A percentile compares a stretch with the other conserved stretches of the same genome.
Evolutionary conservation across 306 rosid species (phyloP).

Genomic region (Nissolia schottii): DNA sequence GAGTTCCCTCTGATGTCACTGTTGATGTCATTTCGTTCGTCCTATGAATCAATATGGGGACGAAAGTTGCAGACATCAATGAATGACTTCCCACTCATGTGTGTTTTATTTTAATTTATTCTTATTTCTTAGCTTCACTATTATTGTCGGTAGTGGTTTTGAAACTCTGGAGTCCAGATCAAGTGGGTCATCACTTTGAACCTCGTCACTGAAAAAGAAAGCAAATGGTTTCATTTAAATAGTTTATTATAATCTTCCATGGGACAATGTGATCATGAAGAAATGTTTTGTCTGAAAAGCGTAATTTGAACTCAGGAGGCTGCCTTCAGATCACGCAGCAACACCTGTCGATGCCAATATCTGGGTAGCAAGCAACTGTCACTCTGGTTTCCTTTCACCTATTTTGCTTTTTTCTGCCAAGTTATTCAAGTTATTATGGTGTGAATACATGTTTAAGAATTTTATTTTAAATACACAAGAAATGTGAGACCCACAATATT

Average conservation of each 20-base stretch:
- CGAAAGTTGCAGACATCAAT: constrained; percentile 25
- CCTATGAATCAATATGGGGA: constrained; percentile 32
- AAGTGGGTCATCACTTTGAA: constrained; percentile 22
- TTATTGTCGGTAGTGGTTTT: not conserved
- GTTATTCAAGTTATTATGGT: too few relatives aligned
- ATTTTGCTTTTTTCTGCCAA: too few relatives aligned
- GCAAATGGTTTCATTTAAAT: not conserved
- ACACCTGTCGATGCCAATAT: constrained; percentile 39
- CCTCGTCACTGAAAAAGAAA: not conserved
- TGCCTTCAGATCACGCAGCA: constrained; percentile 41
- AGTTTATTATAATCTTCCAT: not conserved
- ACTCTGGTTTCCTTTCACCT: not conserved
- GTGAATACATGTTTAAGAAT: too few relatives aligned
- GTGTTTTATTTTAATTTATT: not conserved
- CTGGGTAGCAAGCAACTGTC: constrained; percentile 27
- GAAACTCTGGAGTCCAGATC: not conserved
- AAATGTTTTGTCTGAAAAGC: not conserved
- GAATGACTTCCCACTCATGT: constrained; percentile 1
- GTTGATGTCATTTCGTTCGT: constrained; percentile 5
- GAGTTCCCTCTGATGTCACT: not conserved
- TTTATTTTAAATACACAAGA: too few relatives aligned
- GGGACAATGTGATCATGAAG: not conserved
- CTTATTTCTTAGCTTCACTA: not conserved
- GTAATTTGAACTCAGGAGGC: not conserved
- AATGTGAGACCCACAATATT: too few relatives aligned